Evolutionary conservation across 345 rosid genomes (phyloP).

Genomic region (Bretschneidera sinensis): DNA sequence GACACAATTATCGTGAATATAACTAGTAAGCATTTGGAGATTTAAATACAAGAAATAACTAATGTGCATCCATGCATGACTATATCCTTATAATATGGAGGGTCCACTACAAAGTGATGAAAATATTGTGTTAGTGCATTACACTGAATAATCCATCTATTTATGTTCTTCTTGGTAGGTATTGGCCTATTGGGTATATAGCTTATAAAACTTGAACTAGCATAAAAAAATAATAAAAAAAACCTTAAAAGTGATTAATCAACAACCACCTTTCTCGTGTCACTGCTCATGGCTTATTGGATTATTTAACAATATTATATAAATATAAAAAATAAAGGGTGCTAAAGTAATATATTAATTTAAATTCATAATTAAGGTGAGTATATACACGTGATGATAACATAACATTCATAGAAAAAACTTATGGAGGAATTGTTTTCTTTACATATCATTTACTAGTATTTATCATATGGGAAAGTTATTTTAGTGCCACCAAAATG

Average conservation of each 20-base stretch:
- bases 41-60: too few species aligned
- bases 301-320: too few species aligned
- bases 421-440: constrained; percentile 22
- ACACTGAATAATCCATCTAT: constrained; percentile 33
- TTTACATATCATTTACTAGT: constrained; percentile 15
- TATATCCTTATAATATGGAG: too few species aligned
- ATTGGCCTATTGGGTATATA: too few species aligned
- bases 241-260: constrained; percentile 32
- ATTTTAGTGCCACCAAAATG: constrained; percentile 34
- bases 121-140: constrained; percentile 16
- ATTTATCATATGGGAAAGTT: not conserved
- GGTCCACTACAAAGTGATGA: not conserved
- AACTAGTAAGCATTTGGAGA: too few species aligned
- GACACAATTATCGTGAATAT: too few species aligned
- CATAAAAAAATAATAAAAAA: too few species aligned
- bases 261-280: constrained; percentile 23
- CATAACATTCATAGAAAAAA: not conserved
- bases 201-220: too few species aligned
- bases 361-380: not conserved
- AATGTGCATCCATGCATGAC: too few species aligned
- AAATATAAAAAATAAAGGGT: not conserved
- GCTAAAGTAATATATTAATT: not conserved
- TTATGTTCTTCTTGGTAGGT: too few species aligned
- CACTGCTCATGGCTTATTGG: too few species aligned
- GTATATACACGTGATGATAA: constrained; percentile 16